These are phyloP conservation scores for Dioscorea zingiberensis DNA, from an alignment of 106 monocot genomes.

Conservation along the genomic window DNA sequence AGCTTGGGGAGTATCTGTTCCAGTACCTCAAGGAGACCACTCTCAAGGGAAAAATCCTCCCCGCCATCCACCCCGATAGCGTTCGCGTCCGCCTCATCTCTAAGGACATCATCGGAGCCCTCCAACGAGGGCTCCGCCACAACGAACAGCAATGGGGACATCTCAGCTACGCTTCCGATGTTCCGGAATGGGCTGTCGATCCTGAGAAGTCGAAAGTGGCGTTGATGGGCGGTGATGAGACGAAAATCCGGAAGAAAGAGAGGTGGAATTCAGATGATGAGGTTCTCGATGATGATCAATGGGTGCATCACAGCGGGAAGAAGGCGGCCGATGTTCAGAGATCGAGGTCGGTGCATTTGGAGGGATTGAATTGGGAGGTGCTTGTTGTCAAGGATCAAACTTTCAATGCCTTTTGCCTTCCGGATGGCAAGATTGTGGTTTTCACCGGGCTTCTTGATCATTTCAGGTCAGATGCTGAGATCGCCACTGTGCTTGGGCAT, in stretches of 20 bases:
- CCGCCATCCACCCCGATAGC: conserved; percentile 86
- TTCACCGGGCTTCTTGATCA: conserved; percentile 82
- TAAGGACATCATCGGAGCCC: conserved; percentile 53
- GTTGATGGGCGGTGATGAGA: conserved; percentile 10
- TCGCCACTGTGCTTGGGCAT: conserved; percentile 79
- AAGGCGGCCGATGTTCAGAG: conserved; percentile 11
- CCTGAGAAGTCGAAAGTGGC: conserved; percentile 3
- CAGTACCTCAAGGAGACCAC: conserved; percentile 45
- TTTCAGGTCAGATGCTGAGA: conserved; percentile 77
- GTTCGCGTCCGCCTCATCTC: conserved; percentile 67
- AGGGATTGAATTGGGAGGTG: conserved; percentile 92
- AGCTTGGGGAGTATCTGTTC: conserved; percentile 81
- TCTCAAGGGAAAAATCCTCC: conserved; percentile 54
- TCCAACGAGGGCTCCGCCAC: conserved; percentile 50
- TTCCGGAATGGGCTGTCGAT: neutral
- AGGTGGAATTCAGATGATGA: conserved; percentile 51
- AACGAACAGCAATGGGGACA: conserved; percentile 27
- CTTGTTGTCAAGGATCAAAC: conserved; percentile 64
- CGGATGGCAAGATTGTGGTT: conserved; percentile 89
- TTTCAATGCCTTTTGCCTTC: conserved; percentile 76
- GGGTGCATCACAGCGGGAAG: conserved; percentile 66
- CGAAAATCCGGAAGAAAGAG: neutral
- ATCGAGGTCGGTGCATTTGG: conserved; percentile 30
- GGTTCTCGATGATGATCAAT: conserved; percentile 71
- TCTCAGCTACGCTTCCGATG: conserved; percentile 23